Conservation (phyloP, 2,329 filamentous ascomycete species). For the Stachybotrys chartarum region DNA sequence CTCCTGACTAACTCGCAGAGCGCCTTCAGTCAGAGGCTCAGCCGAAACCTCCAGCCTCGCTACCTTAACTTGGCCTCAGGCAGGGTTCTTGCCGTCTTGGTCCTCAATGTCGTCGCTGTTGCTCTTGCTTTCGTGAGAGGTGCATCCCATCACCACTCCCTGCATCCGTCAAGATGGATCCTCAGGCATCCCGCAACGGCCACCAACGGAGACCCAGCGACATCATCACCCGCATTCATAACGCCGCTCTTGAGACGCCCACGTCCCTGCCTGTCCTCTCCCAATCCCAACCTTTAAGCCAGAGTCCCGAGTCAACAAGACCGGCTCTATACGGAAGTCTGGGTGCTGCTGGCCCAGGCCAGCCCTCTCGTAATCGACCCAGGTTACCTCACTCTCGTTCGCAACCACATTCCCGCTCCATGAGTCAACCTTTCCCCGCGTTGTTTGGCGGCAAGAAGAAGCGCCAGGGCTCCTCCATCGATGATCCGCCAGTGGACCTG, state of each 20-base stretch:
- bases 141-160: neutral
- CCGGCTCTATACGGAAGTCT: neutral
- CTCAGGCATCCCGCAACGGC: neutral
- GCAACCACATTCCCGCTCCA: conserved; percentile 42
- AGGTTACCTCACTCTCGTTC: conserved; percentile 4
- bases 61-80: neutral
- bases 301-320: neutral
- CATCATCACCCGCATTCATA: neutral
- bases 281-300: neutral
- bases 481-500: conserved; percentile 23
- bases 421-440: conserved; percentile 74
- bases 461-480: conserved; percentile 32
- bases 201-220: neutral
- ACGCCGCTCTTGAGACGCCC: neutral
- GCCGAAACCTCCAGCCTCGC: too few relatives aligned
- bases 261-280: neutral
- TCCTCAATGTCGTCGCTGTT: neutral
- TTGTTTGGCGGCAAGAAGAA: conserved; percentile 58
- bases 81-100: neutral
- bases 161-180: neutral
- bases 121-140: neutral
- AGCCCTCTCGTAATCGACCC: neutral
- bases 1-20: too few relatives aligned
- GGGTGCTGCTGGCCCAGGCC: neutral
- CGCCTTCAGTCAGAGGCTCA: neutral